Base-by-base conservation (phyloP, 2,329 filamentous ascomycete genomes). In the Scedosporium minutisporum region DNA sequence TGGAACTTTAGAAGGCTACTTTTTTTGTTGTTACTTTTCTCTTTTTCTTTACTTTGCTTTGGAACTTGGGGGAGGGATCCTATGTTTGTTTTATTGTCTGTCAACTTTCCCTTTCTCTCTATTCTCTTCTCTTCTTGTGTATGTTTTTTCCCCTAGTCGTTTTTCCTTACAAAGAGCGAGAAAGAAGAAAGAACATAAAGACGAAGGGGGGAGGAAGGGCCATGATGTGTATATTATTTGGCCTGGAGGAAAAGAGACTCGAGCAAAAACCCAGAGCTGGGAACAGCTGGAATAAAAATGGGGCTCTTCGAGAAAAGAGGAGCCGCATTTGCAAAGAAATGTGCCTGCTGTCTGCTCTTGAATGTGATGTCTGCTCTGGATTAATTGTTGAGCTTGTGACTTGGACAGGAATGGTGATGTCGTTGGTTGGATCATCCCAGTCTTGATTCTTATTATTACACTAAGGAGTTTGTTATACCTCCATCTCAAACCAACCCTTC, bases 141-240 rank as follows among this genome's bases (percentile, higher is more conserved):
- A 44, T 60, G 23, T n/a, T 41, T 60, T 16, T 25, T 44, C 21
- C 38, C 25, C 58, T 60, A 25, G 58, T 44, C 14, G 29, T 33
- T 16, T 61, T 61, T 29, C 51, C 46, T 60, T 16, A 51, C 48
- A 46, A n/a, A 53, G 25, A 42, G 42, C 44, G 23, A 21, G 44
- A 25, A 53, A 44, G 44, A 44, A 21, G 18, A 48, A 25, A 53
- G 42, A 18, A 29, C 21, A 58, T 41, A 41, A 23, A 58, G 57
- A 41, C 57, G 59, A 51, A 33, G 23, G n/a, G 41, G 38, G 21
- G 58, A 18, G 16, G 23, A 27, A 23, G 51, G 51, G 51, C 51
- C 51, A 55, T 55, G 23, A 14, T 55, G 51, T 55, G 51, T 55
- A 55, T 55, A 55, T 55, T 55, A 55, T 55, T 55, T 55, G 51